Conservation (phyloP, 306 rosid genomes). For the Astragalus membranaceus region DNA sequence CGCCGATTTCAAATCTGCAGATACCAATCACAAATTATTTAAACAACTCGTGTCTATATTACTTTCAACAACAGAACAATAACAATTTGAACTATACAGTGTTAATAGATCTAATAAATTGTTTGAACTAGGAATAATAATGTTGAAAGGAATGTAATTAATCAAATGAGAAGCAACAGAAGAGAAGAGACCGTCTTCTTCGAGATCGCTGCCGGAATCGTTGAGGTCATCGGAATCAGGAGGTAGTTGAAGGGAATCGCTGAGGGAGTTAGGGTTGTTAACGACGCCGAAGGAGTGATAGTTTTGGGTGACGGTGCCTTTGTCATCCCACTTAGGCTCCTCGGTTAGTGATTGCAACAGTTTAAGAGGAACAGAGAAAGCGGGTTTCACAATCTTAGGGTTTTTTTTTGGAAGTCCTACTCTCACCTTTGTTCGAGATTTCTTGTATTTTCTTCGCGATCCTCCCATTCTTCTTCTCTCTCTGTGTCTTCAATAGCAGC, state of each 20-base stretch:
- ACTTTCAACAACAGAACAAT: no score
- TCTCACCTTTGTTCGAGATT: slow-evolving; percentile 55
- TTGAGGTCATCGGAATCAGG: slow-evolving; percentile 4
- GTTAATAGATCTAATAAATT: not conserved
- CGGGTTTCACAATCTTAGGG: slow-evolving; percentile 65
- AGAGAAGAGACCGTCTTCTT: slow-evolving; percentile 62
- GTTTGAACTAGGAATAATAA: not conserved
- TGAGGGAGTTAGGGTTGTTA: slow-evolving; percentile 63
- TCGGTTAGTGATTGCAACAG: slow-evolving; percentile 41
- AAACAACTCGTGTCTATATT: no score
- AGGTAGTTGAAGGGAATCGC: slow-evolving; percentile 42
- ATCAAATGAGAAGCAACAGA: not conserved
- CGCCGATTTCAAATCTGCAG: slow-evolving; percentile 67
- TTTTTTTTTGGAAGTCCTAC: slow-evolving; percentile 71
- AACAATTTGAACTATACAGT: no score
- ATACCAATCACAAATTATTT: slow-evolving; percentile 2
- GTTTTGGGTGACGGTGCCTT: slow-evolving; percentile 58
- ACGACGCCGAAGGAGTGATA: slow-evolving; percentile 73
- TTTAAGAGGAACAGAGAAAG: slow-evolving; percentile 69
- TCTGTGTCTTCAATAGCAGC: not conserved
- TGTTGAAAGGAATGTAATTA: not conserved
- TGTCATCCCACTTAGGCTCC: slow-evolving; percentile 54
- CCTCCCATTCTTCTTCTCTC: slow-evolving; percentile 54
- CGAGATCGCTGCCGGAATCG: slow-evolving; percentile 73
- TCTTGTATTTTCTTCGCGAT: slow-evolving; percentile 82